Conservation (phyloP, 106 monocot genomes). For the Dactylorhiza incarnata region DNA sequence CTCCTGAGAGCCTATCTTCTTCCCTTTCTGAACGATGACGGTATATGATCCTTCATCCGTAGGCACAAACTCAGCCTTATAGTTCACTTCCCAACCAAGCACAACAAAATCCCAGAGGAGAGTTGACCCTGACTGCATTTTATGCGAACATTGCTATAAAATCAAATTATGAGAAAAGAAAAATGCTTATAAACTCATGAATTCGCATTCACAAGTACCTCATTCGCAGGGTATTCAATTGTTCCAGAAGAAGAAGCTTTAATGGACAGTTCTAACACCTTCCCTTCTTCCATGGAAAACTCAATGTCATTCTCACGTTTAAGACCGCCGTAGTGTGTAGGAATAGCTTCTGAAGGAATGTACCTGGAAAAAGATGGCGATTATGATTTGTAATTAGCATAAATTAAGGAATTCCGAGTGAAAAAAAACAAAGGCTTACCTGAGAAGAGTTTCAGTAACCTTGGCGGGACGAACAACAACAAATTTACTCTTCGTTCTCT, state of each 20-base stretch:
- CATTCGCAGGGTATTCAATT: constrained; percentile 40
- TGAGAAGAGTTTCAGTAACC: constrained; percentile 71
- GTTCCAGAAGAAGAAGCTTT: constrained; percentile 36
- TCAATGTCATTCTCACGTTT: constrained; percentile 47
- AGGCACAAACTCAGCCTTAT: constrained; percentile 63
- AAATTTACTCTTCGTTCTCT: constrained; percentile 47
- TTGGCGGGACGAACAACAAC: constrained; percentile 46
- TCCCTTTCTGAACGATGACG: constrained; percentile 49
- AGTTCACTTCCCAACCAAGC: constrained; percentile 66
- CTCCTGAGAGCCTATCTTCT: constrained; percentile 43
- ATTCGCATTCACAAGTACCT: constrained; percentile 17
- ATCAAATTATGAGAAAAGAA: not conserved
- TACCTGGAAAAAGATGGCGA: constrained; percentile 21
- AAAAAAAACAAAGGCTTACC: constrained; percentile 18
- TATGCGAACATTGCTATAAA: not conserved
- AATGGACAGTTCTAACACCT: constrained; percentile 26
- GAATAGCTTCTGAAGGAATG: constrained; percentile 52
- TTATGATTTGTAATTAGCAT: not conserved
- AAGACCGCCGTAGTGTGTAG: constrained; percentile 63
- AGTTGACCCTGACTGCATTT: constrained; percentile 47
- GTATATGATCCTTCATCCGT: constrained; percentile 62
- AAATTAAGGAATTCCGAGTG: not conserved
- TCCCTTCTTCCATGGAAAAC: constrained; percentile 27
- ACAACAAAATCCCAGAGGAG: constrained; percentile 60
- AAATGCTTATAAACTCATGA: not conserved